A percentile compares a stretch with the other conserved stretches of the same genome.
phyloP scores from a whole-genome alignment of 441 rosid genomes.

The Adansonia gregorii region DNA sequence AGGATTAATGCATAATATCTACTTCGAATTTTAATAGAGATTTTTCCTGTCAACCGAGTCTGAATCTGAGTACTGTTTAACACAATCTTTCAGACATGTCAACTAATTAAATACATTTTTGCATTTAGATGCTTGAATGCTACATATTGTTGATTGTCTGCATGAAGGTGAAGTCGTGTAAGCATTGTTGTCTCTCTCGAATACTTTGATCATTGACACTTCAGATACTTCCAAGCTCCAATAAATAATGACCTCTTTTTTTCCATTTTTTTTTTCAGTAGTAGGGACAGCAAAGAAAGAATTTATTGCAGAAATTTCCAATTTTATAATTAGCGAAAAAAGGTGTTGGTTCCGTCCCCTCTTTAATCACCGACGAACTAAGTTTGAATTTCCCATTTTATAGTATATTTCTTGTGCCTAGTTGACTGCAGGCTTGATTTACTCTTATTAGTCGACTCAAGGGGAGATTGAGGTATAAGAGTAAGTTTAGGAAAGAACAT shows the following conservation, averaged over 20 bases:
- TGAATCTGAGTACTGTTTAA: neutral
- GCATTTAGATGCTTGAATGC: constrained; percentile 7
- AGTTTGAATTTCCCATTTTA: neutral
- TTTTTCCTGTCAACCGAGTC: neutral
- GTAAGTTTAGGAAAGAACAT: neutral
- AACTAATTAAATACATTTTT: neutral
- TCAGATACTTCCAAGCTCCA: neutral
- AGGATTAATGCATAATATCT: neutral
- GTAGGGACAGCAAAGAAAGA: constrained; percentile 3
- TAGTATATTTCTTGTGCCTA: neutral
- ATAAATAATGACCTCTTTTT: neutral
- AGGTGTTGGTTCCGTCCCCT: no score
- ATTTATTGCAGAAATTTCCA: neutral
- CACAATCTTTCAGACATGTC: neutral
- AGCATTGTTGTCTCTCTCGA: neutral
- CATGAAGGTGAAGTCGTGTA: neutral
- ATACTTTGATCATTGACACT: neutral
- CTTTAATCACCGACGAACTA: neutral
- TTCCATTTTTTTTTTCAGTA: neutral
- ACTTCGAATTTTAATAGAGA: neutral
- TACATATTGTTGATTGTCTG: neutral
- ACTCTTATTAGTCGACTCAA: neutral
- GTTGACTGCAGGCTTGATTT: neutral
- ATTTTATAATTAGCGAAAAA: neutral
- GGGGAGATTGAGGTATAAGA: neutral